Percentiles rank a stretch among this genome's conserved stretches.
Evolutionary conservation across 2,329 filamentous ascomycete genomes (phyloP).

Genomic region (Pseudogymnoascus sp.): DNA sequence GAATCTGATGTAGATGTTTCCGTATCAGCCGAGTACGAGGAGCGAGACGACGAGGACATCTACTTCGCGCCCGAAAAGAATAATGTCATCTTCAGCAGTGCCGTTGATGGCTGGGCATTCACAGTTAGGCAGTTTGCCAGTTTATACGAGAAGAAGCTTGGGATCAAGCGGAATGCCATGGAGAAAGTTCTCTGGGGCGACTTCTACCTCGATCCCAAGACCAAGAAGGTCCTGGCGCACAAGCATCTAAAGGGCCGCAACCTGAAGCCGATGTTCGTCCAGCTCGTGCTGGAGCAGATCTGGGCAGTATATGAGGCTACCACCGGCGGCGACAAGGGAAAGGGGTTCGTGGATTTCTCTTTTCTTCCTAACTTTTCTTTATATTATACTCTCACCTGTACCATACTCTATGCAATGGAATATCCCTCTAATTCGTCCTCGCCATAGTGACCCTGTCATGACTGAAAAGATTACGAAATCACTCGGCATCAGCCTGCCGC

Average conservation of each 20-base stretch:
- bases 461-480: conserved; percentile 95
- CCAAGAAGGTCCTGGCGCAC: conserved; percentile 80
- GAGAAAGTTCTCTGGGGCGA: conserved; percentile 97
- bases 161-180: conserved; percentile 79
- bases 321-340: conserved; percentile 71
- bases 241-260: conserved; percentile 90
- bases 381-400: conserved; percentile 15
- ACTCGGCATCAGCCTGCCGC: conserved; percentile 71
- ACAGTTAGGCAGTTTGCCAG: conserved; percentile 90
- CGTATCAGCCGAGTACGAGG: conserved; percentile 62
- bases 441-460: conserved; percentile 61
- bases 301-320: conserved; percentile 96
- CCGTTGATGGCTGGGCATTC: conserved; percentile 98
- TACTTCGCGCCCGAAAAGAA: conserved; percentile 98
- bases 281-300: conserved; percentile 88
- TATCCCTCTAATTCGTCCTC: conserved; percentile 26
- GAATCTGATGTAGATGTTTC: conserved; percentile 36
- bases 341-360: conserved; percentile 56
- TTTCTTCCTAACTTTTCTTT: conserved; percentile 24
- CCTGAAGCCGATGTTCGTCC: conserved; percentile 95
- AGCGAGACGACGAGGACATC: conserved; percentile 90
- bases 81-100: conserved; percentile 98
- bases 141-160: conserved; percentile 93
- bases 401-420: conserved; percentile 20
- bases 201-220: conserved; percentile 94